Base-by-base conservation (phyloP, 1,139 yeast species). In the Sugiyamaella japonica region DNA sequence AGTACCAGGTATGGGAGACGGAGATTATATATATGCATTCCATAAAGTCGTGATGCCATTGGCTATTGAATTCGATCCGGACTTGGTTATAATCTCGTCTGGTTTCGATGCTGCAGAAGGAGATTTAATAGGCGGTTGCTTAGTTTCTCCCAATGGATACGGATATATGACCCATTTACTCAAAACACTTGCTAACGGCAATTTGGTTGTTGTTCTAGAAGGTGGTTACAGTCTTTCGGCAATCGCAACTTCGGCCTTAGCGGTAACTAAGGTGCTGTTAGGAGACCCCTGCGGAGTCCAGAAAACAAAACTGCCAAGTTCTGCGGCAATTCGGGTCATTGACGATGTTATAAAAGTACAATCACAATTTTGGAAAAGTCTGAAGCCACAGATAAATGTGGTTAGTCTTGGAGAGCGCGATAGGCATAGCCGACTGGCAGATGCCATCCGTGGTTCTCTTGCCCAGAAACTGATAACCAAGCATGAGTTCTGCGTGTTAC, bases 101-200 rank as follows among this genome's bases (percentile, higher is more conserved):
- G 99, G 99, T 0, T 93, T 93, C 66, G 99, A 93, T 73, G 99
- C 99, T 23, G 99, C 99, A 0, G 97, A 89, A 64, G 99, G 98
- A 52, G 99, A 95, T 72, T 85, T 89, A 55, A 89, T 95, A 61
- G 99, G 99, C n/a, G 96, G 95, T 40, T 93, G 97, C 70, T 95
- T 89, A 69, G 96, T 95, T 3, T 81, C 97, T 0, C 99, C 99
- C 1, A 86, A 90, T 43, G 97, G 97, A 15, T 95, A 93, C 69
- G 97, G 97, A 7, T 91, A 89, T 61, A 89, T 95, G 97, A 89
- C 98, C 1, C 96, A 90, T 66, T 79, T 85, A 85, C 76, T 95
- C 62, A 91, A 90, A 71, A 83, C 89, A 38, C 75, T 95, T 48
- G 97, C 97, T 1, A 82, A 81, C 63, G 99, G 99, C 1, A 88